Evolutionary conservation across 1,139 yeast genomes (phyloP).

Genomic region (Schizosaccharomyces versatilis): DNA sequence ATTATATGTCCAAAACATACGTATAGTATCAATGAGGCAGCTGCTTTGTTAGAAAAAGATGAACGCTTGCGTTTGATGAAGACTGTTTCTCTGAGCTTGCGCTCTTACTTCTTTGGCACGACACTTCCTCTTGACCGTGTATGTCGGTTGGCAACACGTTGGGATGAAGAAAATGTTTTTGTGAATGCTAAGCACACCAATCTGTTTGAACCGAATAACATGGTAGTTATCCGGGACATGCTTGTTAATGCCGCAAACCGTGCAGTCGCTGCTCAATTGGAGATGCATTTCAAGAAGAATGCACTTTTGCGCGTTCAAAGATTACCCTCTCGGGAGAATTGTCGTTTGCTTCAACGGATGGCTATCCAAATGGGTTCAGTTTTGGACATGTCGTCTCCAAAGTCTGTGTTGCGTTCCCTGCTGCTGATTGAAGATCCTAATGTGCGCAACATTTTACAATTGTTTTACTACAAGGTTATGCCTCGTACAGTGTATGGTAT

Average conservation of each 20-base stretch:
- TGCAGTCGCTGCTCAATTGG: conserved; percentile 64
- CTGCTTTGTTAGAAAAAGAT: conserved; percentile 14
- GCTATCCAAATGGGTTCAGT: conserved; percentile 35
- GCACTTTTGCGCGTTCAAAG: conserved; percentile 78
- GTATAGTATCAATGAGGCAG: conserved; percentile 17
- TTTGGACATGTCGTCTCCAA: conserved; percentile 54
- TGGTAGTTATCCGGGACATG: conserved; percentile 46
- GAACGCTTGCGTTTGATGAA: not conserved
- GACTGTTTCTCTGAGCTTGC: conserved; percentile 10
- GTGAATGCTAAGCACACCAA: conserved; percentile 34
- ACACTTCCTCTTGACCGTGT: not conserved
- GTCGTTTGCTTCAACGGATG: conserved; percentile 58
- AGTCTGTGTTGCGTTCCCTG: conserved; percentile 52
- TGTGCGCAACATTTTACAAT: conserved; percentile 55
- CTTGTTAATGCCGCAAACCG: conserved; percentile 60
- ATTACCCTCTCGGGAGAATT: conserved; percentile 59
- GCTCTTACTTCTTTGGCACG: conserved; percentile 9
- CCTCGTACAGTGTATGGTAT: conserved; percentile 67
- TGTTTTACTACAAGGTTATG: conserved; percentile 61
- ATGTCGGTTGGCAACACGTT: not conserved
- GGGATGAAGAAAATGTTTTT: conserved; percentile 40
- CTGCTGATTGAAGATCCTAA: conserved; percentile 40
- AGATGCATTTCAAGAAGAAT: conserved; percentile 52
- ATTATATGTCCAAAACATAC: conserved; percentile 35
- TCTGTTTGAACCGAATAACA: conserved; percentile 41